Conservation (phyloP, 352 stramenopile species). For the Phytophthora pisi region DNA sequence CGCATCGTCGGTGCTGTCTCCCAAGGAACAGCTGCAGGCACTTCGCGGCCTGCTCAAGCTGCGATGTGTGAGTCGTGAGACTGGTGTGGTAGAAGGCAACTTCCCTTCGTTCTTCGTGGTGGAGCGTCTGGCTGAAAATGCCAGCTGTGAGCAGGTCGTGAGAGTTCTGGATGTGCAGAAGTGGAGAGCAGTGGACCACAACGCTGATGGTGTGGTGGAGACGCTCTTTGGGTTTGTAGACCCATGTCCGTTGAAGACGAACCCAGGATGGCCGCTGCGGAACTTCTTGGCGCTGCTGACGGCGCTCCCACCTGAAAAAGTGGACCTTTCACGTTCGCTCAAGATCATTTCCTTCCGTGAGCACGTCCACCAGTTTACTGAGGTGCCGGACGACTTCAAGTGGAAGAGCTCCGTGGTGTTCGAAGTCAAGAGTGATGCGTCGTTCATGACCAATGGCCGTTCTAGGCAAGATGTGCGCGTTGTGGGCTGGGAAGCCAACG, state of each 20-base stretch:
- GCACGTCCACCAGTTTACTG: constrained; percentile 59
- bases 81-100: constrained; percentile 30
- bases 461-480: constrained; percentile 43
- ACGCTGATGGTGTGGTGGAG: constrained; percentile 21
- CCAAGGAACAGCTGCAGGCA: constrained; percentile 42
- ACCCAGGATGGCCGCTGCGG: constrained; percentile 89
- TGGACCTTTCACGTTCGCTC: constrained; percentile 39
- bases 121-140: constrained; percentile 34
- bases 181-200: constrained; percentile 31
- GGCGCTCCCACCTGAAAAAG: constrained; percentile 38
- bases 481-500: constrained; percentile 81
- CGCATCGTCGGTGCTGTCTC: constrained; percentile 43
- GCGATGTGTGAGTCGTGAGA: constrained; percentile 22
- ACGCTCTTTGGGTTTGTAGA: constrained; percentile 90
- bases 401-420: constrained; percentile 70
- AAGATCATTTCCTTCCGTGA: constrained; percentile 78
- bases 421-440: constrained; percentile 45
- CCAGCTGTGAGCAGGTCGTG: constrained; percentile 18
- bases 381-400: constrained; percentile 47
- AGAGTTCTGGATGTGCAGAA: constrained; percentile 38
- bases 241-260: constrained; percentile 69
- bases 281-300: constrained; percentile 84
- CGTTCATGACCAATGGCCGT: constrained; percentile 39
- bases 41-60: constrained; percentile 53
- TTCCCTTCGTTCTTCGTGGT: constrained; percentile 79